Percentiles rank a stretch among this genome's conserved stretches.
Conservation (phyloP, 495 filamentous ascomycete species). For the Aspergillus conjunctus region DNA sequence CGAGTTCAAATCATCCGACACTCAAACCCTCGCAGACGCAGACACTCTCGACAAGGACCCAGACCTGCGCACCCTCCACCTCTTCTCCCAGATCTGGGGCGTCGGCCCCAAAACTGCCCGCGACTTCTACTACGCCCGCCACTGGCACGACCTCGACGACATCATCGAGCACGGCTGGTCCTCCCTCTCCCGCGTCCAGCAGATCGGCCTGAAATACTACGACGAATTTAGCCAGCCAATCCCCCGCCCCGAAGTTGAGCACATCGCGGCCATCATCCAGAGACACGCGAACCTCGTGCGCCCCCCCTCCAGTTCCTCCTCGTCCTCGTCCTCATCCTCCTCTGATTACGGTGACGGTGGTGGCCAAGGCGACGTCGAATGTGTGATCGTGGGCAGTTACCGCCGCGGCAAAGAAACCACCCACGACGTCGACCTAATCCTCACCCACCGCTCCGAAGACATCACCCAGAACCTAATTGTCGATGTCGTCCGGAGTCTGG, state of each 20-base stretch:
- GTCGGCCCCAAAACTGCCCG: slow-evolving; percentile 82
- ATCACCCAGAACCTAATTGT: slow-evolving; percentile 67
- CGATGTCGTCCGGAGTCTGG: slow-evolving; percentile 68
- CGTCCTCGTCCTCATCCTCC: no score
- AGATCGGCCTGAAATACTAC: slow-evolving; percentile 96
- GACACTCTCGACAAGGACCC: slow-evolving; percentile 64
- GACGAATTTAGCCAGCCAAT: slow-evolving; percentile 79
- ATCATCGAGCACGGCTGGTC: slow-evolving; percentile 83
- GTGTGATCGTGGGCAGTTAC: slow-evolving; percentile 81
- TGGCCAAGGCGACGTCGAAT: slow-evolving; percentile 61
- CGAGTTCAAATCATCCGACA: slow-evolving; percentile 64
- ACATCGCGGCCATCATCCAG: slow-evolving; percentile 63
- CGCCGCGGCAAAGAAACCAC: slow-evolving; percentile 73
- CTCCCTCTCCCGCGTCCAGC: slow-evolving; percentile 72
- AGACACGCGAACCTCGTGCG: slow-evolving; percentile 58
- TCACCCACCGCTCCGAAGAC: slow-evolving; percentile 73
- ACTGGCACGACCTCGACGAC: slow-evolving; percentile 81
- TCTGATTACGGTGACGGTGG: slow-evolving; percentile 27
- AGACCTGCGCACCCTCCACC: slow-evolving; percentile 60
- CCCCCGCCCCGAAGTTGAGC: slow-evolving; percentile 70
- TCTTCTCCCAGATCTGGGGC: slow-evolving; percentile 85
- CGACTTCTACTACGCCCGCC: slow-evolving; percentile 76
- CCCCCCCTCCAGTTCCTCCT: slow-evolving; percentile 37
- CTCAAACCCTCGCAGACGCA: slow-evolving; percentile 62
- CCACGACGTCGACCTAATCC: slow-evolving; percentile 84